Conservation (phyloP, 257 asterid species). For the Striga asiatica region DNA sequence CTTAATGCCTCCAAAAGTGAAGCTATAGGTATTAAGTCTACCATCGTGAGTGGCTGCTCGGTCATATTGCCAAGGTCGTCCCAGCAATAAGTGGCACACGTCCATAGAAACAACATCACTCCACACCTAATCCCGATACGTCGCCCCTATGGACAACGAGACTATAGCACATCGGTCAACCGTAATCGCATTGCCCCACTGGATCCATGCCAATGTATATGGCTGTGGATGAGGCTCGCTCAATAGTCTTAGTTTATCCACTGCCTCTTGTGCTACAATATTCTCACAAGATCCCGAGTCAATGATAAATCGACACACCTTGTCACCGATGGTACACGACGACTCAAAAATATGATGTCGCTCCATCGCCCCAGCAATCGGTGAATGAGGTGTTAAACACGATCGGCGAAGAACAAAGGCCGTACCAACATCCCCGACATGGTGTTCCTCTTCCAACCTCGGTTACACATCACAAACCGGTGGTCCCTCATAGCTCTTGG, state of each 20-base stretch:
- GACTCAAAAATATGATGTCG: neutral
- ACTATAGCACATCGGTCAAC: neutral
- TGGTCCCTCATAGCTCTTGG: too few species aligned
- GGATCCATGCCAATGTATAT: neutral
- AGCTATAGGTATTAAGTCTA: neutral
- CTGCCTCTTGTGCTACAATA: neutral
- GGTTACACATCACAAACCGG: too few species aligned
- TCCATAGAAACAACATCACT: neutral
- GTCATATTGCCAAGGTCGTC: neutral
- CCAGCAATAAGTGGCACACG: neutral
- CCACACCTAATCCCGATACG: neutral
- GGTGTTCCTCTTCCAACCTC: neutral
- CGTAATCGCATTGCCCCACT: neutral
- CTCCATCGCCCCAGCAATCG: neutral
- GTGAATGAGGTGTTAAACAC: neutral
- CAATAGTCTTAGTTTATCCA: neutral
- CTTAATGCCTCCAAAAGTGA: too few species aligned
- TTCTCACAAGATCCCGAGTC: neutral
- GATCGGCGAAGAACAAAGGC: neutral
- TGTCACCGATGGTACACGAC: neutral
- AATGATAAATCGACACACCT: neutral
- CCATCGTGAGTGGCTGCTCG: neutral
- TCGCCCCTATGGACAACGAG: neutral
- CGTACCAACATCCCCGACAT: neutral
- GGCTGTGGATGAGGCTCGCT: neutral